Conservation (phyloP, 2,329 filamentous ascomycete species). For the Nectriaceae sp. region DNA sequence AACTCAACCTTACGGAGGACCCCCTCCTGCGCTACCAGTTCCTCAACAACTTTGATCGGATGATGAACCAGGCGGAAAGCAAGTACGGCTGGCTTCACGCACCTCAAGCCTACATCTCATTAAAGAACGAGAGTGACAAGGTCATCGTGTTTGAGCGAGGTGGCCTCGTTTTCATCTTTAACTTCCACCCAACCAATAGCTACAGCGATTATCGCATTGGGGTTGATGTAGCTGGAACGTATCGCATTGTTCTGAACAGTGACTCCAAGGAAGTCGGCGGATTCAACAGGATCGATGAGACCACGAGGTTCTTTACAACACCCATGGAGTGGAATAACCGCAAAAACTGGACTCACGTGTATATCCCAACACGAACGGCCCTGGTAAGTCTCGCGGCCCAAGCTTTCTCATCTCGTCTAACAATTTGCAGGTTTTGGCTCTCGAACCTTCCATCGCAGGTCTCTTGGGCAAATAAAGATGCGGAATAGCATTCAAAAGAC, state of each 20-base stretch:
- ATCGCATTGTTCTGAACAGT: slow-evolving; percentile 81
- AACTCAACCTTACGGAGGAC: slow-evolving; percentile 92
- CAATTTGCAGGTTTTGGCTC: slow-evolving; percentile 51
- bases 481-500: not conserved
- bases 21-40: slow-evolving; percentile 81
- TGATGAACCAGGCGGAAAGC: slow-evolving; percentile 85
- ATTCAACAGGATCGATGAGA: slow-evolving; percentile 72
- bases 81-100: slow-evolving; percentile 91
- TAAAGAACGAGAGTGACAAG: slow-evolving; percentile 94
- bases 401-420: not conserved
- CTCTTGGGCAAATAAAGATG: slow-evolving; percentile 5
- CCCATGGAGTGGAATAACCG: slow-evolving; percentile 87
- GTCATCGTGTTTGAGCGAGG: slow-evolving; percentile 94
- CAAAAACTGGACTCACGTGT: slow-evolving; percentile 90
- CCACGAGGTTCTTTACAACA: slow-evolving; percentile 90
- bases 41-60: slow-evolving; percentile 89
- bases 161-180: slow-evolving; percentile 91
- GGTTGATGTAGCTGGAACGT: slow-evolving; percentile 81
- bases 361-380: slow-evolving; percentile 81
- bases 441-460: slow-evolving; percentile 35
- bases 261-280: slow-evolving; percentile 81
- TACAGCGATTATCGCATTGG: slow-evolving; percentile 93
- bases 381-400: slow-evolving; percentile 58
- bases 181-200: slow-evolving; percentile 84
- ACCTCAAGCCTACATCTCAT: slow-evolving; percentile 84